A percentile compares a stretch with the other conserved stretches of the same genome.
Evolutionary conservation across 805 yeast genomes (phyloP).

Genomic region (Starmerella apicola): DNA sequence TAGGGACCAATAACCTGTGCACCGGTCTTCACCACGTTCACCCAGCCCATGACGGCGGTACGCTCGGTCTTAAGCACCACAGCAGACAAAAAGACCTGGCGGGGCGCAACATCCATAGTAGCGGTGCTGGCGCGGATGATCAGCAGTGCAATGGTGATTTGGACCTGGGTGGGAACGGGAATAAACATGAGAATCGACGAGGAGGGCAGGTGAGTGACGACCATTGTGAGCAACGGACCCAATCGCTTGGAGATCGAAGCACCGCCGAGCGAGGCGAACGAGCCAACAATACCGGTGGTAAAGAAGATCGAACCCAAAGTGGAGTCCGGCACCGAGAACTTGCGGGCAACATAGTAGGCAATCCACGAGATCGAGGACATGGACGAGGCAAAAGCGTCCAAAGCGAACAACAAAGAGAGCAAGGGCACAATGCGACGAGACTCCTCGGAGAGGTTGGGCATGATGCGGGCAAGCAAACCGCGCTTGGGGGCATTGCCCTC

Average conservation of each 20-base stretch:
- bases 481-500: not conserved
- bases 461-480: not conserved
- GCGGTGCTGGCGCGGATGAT: slow-evolving; percentile 47
- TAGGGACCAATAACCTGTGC: slow-evolving; percentile 71
- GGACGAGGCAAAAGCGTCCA: slow-evolving; percentile 75
- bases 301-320: slow-evolving; percentile 59
- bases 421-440: slow-evolving; percentile 21
- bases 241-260: slow-evolving; percentile 37
- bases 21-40: slow-evolving; percentile 70
- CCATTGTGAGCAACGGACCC: slow-evolving; percentile 69
- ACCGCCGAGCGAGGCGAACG: slow-evolving; percentile 42
- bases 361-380: slow-evolving; percentile 76
- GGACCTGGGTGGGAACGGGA: slow-evolving; percentile 35
- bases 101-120: slow-evolving; percentile 82
- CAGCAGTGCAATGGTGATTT: slow-evolving; percentile 39
- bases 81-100: slow-evolving; percentile 65
- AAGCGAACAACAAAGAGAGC: slow-evolving; percentile 40
- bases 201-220: slow-evolving; percentile 65
- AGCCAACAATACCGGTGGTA: slow-evolving; percentile 45
- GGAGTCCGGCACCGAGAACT: slow-evolving; percentile 42
- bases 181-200: slow-evolving; percentile 45
- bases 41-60: slow-evolving; percentile 71
- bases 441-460: slow-evolving; percentile 20
- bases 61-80: slow-evolving; percentile 53
- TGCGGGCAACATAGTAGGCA: slow-evolving; percentile 56